Evolutionary conservation across 371 early-diverging fungal genomes (phyloP), one percentile per base, ranked within the genome.

Genomic region (Lichtheimia corymbifera): DNA sequence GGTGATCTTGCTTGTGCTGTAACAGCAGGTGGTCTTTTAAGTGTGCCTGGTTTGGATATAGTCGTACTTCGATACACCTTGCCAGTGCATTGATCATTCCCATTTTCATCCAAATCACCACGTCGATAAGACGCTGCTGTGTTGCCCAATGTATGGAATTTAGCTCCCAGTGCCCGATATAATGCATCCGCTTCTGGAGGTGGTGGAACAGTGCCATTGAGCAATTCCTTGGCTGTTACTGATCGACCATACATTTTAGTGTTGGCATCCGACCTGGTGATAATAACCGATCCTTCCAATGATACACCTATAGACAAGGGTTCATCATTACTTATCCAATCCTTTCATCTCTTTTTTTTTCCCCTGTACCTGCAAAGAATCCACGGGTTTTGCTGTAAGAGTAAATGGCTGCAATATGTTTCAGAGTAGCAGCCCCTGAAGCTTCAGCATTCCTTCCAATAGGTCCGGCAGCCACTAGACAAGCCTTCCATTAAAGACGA

Each of bases 261-360:
- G 69, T 96, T 96, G 22, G 95, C 91, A 63, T 94, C 97, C 68
- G 89, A 91, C 58, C 97, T 86, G 64, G 95, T 93, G 12, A 95
- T 54, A 62, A 97, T 88, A 17, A 93, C 91, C 0, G 95, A 89
- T 14, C 97, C 97, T 70, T 97, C 97, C 17, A 96, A 74, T 18
- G 95, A 95, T 2, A 97, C 86, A 17, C 97, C 60, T 60, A 14
- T n/a, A n/a, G n/a, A 57, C 47, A 25, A 24, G 14, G 9, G n/a
- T 41, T 35, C 17, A 20, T 22, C n/a, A 41, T 4, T 12, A 7
- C 2, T 2, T 28, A 28, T 12, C 22, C 17, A 15, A 50, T 47
- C 17, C 17, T 27, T 47, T 11, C 11, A 9, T 35, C 35, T 9
- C 35, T 35, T 35, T 5, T 9, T 11, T 1, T 11, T 11, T 1